Evolutionary conservation across 2,329 filamentous ascomycete genomes (phyloP), one percentile per base, ranked within the genome.

Genomic region (Penicillium hordei): DNA sequence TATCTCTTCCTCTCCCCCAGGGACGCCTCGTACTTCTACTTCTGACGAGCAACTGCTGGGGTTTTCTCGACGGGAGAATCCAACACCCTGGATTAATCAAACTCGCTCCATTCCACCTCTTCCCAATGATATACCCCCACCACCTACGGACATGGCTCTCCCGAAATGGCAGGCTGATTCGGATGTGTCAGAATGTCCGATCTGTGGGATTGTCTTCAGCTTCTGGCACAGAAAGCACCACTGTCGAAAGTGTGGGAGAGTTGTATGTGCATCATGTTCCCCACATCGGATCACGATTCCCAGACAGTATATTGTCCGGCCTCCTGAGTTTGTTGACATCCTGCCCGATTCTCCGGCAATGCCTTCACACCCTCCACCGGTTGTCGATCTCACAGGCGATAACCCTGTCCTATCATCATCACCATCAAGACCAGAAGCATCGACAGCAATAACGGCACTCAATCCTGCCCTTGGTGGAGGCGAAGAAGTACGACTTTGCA

Each of bases 241-340:
- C 72, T 97, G 93, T 81, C 86, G 93, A 84, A 97, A 96, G 83
- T 97, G 93, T 72, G 93, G 93, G 45, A 83, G 92, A 60, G 93
- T 97, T 9, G 93, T 97, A 25, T 97, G 93, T 75, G 87, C 88
- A 57, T 82, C 86, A 21, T 97, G 93, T 77, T 97, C 93, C 3
- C 93, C 93, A 4, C 93, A 97, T 74, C 86, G 92, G 60, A 97
- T 97, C 70, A 96, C 90, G 4, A 97, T 97, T 62, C 93, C 93
- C 1, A 85, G 93, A 63, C 90, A 94, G 70, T 97, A 91, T 72
- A 96, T 97, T 63, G 92, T 97, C 27, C 88, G 89, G 48, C 89
- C 90, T 3, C 89, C 89, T 1, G 79, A 82, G 58, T 68, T 75
- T 42, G 27, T 42, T 21, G 53, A 39, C 59, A 67, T 72, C 60